Base-by-base conservation (phyloP, 352 stramenopile genomes). In the Phytophthora meadii region DNA sequence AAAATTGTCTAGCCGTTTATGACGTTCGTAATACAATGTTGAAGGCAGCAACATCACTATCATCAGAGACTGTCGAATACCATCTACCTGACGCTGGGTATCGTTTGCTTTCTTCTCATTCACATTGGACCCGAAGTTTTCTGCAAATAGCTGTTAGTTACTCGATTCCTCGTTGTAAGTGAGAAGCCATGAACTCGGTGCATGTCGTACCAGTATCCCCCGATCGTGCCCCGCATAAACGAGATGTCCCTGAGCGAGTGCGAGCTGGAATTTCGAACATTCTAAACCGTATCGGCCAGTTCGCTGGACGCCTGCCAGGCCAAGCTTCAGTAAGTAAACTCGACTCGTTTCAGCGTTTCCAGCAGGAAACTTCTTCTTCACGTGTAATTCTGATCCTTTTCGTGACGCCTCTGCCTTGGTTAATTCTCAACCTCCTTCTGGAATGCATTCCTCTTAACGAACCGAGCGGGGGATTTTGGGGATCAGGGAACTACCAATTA, bases 311-410 rank as follows among this genome's bases (percentile, higher is more conserved):
- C 22, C 36, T 78, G 22, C 56, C 61, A 10, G 70, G 68, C 0
- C 61, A 81, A 1, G 61, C 65, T 49, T 77, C 66, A 4, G 55
- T 82, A 3, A 79, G 70, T 46, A 81, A 81, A 36, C 46, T 76
- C 7, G 58, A 76, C 7, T 52, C 63, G 24, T 72, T 78, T 4
- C 32, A 69, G 2, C 19, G 32, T 39, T 81, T 67, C 28, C 53
- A 41, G 4, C 53, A 42, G 0, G 54, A 54, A 12, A 76, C 58
- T 2, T 48, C 52, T 1, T 9, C 5, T 4, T 34, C 9, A 4
- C 34, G 17, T 22, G 58, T 57, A 17, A 25, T 54, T 3, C 5
- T 39, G 1, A 64, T 74, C 10, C 46, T 81, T 9, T 10, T 77
- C 3, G 3, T 68, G 7, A 74, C 56, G 4, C 71, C 71, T 5